phyloP scores from a whole-genome alignment of 2,329 filamentous ascomycete genomes.

The Aspergillus sp. region DNA sequence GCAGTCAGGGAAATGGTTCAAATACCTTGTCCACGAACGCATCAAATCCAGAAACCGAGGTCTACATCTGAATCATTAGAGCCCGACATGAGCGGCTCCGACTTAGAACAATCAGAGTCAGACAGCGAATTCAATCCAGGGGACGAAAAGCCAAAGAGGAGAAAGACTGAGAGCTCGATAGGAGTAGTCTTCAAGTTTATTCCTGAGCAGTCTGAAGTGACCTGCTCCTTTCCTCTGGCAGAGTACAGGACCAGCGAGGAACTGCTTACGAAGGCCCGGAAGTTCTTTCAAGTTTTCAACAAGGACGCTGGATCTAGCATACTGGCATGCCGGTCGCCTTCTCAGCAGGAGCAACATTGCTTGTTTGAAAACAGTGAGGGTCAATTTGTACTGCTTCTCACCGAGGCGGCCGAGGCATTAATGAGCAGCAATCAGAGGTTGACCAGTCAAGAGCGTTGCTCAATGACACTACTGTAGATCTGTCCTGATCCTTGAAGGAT shows the following conservation, averaged over 20 bases:
- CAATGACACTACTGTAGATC: not conserved
- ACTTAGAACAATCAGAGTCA: no score
- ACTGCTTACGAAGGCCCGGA: conserved; percentile 14
- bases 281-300: conserved; percentile 13
- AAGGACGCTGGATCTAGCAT: conserved; percentile 7
- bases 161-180: no score
- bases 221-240: conserved; percentile 9
- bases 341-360: conserved; percentile 8
- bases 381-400: conserved; percentile 14
- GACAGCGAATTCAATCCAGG: not conserved
- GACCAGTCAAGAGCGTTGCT: not conserved
- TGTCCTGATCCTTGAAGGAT: not conserved
- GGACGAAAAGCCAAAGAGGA: not conserved
- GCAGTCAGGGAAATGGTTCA: no score
- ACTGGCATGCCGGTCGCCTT: conserved; percentile 9
- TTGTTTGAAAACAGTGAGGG: conserved; percentile 14
- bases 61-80: no score
- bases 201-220: conserved; percentile 5
- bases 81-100: no score
- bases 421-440: not conserved
- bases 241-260: conserved; percentile 9
- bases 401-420: conserved; percentile 6
- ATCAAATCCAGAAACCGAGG: no score
- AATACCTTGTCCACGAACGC: no score
- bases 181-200: conserved; percentile 10